Evolutionary conservation across 352 stramenopile species (phyloP).

Genomic region (Pythium dissimile): DNA sequence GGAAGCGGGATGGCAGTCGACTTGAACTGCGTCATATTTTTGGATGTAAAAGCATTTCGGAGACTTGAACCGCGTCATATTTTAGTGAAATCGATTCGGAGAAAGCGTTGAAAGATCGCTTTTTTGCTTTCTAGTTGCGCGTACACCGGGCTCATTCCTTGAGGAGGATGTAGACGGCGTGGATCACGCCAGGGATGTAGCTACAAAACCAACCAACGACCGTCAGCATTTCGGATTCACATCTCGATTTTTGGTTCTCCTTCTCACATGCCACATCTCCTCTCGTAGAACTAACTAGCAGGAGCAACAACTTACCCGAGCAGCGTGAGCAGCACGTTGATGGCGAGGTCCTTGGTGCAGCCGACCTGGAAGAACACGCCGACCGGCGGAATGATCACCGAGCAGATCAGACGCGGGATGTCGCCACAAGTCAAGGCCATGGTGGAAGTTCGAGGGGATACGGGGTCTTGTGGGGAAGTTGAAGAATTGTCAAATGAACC

Average conservation of each 20-base stretch:
- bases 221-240: neutral
- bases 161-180: constrained; percentile 20
- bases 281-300: neutral
- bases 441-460: neutral
- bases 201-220: neutral
- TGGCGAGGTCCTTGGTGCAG: constrained; percentile 25
- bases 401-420: constrained; percentile 44
- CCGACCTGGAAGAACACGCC: constrained; percentile 28
- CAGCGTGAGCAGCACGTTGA: constrained; percentile 27
- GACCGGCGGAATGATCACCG: constrained; percentile 33
- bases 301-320: constrained; percentile 13
- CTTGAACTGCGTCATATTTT: no score
- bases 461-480: neutral
- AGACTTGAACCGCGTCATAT: no score
- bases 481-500: neutral
- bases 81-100: no score
- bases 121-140: no score
- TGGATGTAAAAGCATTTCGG: no score
- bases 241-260: no score
- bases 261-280: neutral
- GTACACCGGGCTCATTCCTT: no score
- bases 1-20: no score
- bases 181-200: constrained; percentile 18
- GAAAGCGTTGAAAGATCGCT: no score
- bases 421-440: constrained; percentile 34